Evolutionary conservation across 2,329 filamentous ascomycete genomes (phyloP), one percentile per base, ranked within the genome.

Genomic region (Arthrobotrys iridis): DNA sequence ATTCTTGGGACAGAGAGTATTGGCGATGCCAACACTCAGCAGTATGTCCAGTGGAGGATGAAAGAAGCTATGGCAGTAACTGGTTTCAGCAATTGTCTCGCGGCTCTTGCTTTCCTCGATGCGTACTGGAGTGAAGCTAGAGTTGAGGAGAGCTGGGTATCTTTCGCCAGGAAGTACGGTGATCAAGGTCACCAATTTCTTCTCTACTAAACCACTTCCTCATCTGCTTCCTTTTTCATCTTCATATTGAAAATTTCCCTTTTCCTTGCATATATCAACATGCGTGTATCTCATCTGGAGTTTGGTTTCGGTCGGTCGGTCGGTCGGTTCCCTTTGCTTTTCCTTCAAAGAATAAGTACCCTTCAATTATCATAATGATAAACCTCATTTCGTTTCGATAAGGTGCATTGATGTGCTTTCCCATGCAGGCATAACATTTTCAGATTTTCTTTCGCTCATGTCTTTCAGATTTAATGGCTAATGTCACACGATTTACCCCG

Each of bases 31-130:
- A 73, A 73, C n/a, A 65, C 68, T 35, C 68, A 73, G 43, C 50
- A 73, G 24, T 73, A 73, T 22, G 68, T 73, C 20, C 50, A 73
- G 15, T 73, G 68, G 68, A 73, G 68, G 37, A 73, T 73, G 68
- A 73, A 66, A 55, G 68, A 73, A 18, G 68, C 68, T 24, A 73
- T 73, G 68, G 60, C 50, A 28, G 68, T 73, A n/a, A 73, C 68
- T 45, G 68, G 68, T 41, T 73, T 73, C 60, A 73, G 68, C 50
- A 73, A 73, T 45, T 73, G 60, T 37, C 59, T 73, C 20, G 68
- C 68, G 7, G 68, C 68, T 24, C 59, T 73, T 28, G 52, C 68
- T 35, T 73, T 73, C 52, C 68, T 73, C 30, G 60, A 66, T 43
- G 40, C 68, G 13, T 73, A 73, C 20, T 73, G 68, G 68, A 66